Base-by-base conservation (phyloP, 768 basidiomycete species). In the Suillus lakei region DNA sequence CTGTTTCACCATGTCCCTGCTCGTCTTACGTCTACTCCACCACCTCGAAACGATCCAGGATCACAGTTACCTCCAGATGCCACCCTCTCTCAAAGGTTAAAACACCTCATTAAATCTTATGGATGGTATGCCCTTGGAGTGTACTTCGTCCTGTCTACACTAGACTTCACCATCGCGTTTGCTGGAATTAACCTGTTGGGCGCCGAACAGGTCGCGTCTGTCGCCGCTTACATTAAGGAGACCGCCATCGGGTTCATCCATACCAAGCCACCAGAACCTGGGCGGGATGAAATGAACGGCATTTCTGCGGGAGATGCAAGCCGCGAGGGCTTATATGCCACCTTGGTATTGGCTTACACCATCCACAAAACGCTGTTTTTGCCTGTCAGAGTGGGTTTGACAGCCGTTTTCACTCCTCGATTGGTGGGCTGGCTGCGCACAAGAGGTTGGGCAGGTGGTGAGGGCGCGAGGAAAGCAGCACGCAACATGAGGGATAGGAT, bases 41-140 rank as follows among this genome's bases (percentile, higher is more conserved):
- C 66, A 26, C 58, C 58, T 34, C 43, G 30, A 43, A 64, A 44
- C 41, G 63, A 61, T 65, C 38, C 67, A 51, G 36, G 54, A 44
- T 62, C 72, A 36, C 55, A 68, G 43, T 75, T 83, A 1, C 85
- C 85, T 9, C 80, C 86, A 30, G 75, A 86, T 67, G 80, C 85
- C 3, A 78, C 88, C 1, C 80, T 94, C 63, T 87, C 91, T 1
- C 86, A 91, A 74, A 86, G 89, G 23, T 81, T 96, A 28, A 94
- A 90, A 73, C 84, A 87, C 69, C 90, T 98, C 64, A 90, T 96
- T 65, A 96, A 92, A 74, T 86, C 91, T 5, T 98, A 99, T 75
- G 97, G 97, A 36, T 95, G 93, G 93, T 97, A 96, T 74, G 95
- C 98, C 23, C 84, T 99, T 34, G 96, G 92, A 38, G 89, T 99